Conservation (phyloP, 805 yeast species). For the Wickerhamomyces canadensis region DNA sequence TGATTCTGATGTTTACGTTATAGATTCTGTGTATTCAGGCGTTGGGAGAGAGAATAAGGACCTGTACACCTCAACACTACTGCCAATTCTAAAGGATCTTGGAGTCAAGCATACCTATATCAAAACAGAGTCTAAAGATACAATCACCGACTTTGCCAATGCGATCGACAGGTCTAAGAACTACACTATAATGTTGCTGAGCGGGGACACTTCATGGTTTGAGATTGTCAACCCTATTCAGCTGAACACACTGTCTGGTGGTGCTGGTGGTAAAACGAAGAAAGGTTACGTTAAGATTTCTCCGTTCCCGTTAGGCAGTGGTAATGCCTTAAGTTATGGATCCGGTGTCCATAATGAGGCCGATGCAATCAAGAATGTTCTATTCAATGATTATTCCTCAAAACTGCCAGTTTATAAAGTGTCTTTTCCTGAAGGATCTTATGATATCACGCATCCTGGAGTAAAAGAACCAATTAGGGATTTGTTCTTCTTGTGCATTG, state of each 20-base stretch:
- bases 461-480: constrained; percentile 5
- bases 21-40: constrained; percentile 35
- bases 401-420: constrained; percentile 30
- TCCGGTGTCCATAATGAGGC: constrained; percentile 35
- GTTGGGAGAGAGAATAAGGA: constrained; percentile 30
- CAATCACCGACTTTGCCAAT: constrained; percentile 37
- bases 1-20: constrained; percentile 11
- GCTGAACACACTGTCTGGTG: constrained; percentile 14
- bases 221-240: constrained; percentile 59
- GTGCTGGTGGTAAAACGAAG: constrained; percentile 2
- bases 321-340: constrained; percentile 74
- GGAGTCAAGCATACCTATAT: constrained; percentile 33
- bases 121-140: constrained; percentile 34
- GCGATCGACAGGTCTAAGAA: constrained; percentile 17
- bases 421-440: constrained; percentile 24
- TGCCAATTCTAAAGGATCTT: constrained; percentile 41
- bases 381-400: constrained; percentile 16
- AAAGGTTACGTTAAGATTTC: constrained; percentile 16
- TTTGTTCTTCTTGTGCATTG: constrained; percentile 49
- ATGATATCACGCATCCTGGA: background rate
- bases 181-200: constrained; percentile 52
- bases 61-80: constrained; percentile 36
- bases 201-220: constrained; percentile 83
- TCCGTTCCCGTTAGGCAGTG: constrained; percentile 75
- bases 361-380: constrained; percentile 30